Base-by-base conservation (phyloP, 2,329 filamentous ascomycete species). In the Diplocarpon mali region DNA sequence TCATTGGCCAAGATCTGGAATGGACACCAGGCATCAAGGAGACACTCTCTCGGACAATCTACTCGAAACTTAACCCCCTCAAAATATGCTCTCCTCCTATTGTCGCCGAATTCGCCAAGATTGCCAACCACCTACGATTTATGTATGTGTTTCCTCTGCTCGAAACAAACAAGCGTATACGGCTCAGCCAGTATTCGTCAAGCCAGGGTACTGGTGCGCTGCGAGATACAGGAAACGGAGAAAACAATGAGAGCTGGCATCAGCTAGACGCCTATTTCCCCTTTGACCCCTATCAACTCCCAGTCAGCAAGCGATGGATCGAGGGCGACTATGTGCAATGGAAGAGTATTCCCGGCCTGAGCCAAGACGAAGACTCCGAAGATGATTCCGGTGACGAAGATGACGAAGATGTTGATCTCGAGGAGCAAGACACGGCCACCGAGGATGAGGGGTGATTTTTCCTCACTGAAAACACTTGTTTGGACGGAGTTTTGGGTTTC, bases 191-290 rank as follows among this genome's bases (percentile, higher is more conserved):
- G 42, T 84, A 78, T 58, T 72, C 80, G 2, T 73, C 71, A 30
- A 75, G 76, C 52, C 69, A 73, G 14, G 72, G 48, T 2, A 52
- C 51, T 44, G 57, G 57, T 16, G 56, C 66, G 76, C 29, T 71
- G 71, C 49, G 76, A 77, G 54, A 63, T 72, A 48, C 55, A 5
- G 44, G 69, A 57, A 48, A 68, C 63, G 47, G 66, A 40, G 62
- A 66, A 12, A 74, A 80, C 43, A 83, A 85, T 47, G 86, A 95
- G 54, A 79, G 81, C 50, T 83, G 79, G 58, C 81, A 90, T 58
- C 83, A 95, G 63, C 73, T 98, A 1, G 89, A 96, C 55, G 85
- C 88, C 0, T 95, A 94, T 63, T 98, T 96, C 59, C 92, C 92
- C 0, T 98, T 98, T 59, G 92, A 98, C 61, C 93, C 93, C 2